These are phyloP conservation scores for Alnus rubra DNA, from an alignment of 306 rosid genomes.

Conservation along the genomic window DNA sequence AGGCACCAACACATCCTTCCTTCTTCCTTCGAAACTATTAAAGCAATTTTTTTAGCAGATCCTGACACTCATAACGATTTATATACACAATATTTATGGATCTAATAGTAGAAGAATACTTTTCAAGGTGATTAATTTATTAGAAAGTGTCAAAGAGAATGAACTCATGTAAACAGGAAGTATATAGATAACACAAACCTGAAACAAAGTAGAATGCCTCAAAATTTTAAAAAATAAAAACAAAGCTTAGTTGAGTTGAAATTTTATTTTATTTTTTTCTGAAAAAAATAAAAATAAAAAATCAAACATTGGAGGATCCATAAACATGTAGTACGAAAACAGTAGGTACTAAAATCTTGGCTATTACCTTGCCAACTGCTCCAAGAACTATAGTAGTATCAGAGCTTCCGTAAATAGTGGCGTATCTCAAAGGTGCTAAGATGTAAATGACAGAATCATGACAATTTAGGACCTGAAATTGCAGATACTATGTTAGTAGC, in stretches of 20 bases:
- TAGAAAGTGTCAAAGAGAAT: not conserved
- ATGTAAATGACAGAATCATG: slow-evolving; percentile 76
- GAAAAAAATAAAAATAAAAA: not conserved
- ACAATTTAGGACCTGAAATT: slow-evolving; percentile 85
- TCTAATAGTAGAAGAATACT: not conserved
- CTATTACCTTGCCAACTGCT: slow-evolving; percentile 97
- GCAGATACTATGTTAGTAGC: slow-evolving; percentile 13
- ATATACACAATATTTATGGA: not conserved
- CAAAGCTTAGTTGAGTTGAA: not conserved
- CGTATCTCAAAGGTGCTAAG: slow-evolving; percentile 93
- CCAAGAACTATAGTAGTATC: slow-evolving; percentile 94
- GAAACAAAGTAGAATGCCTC: not conserved
- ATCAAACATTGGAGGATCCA: not conserved
- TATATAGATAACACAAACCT: not conserved
- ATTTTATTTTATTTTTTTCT: too few species aligned
- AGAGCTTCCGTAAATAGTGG: slow-evolving; percentile 93
- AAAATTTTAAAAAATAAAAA: not conserved
- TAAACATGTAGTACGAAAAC: slow-evolving; percentile 4
- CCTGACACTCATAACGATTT: not conserved
- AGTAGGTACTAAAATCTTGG: slow-evolving; percentile 13
- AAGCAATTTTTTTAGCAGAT: not conserved
- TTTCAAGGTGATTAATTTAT: not conserved
- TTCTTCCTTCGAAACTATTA: not conserved
- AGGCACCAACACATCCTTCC: not conserved
- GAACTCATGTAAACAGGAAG: not conserved